phyloP scores from a whole-genome alignment of 2,329 filamentous ascomycete species.

The Fusarium coffeatum region DNA sequence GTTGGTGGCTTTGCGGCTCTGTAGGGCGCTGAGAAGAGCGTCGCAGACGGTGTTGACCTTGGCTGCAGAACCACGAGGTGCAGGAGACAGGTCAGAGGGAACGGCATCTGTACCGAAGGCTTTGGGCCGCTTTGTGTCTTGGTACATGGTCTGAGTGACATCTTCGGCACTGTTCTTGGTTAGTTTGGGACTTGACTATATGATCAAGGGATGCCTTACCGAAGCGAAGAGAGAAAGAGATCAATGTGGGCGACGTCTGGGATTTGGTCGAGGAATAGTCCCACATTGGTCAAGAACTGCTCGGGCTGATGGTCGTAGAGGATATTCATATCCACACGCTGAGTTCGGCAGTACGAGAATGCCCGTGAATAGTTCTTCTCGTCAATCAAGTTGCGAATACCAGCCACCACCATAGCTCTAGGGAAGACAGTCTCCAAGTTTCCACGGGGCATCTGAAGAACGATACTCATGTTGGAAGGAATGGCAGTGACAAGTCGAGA shows the following conservation, averaged over 20 bases:
- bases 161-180: slow-evolving; percentile 77
- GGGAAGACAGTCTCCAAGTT: slow-evolving; percentile 97
- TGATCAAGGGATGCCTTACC: slow-evolving; percentile 60
- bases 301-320: slow-evolving; percentile 91
- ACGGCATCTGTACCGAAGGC: slow-evolving; percentile 3
- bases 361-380: slow-evolving; percentile 83
- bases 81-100: slow-evolving; percentile 21
- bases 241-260: slow-evolving; percentile 86
- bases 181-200: slow-evolving; percentile 24
- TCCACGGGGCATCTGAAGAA: slow-evolving; percentile 94
- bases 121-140: slow-evolving; percentile 74
- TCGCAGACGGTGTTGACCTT: slow-evolving; percentile 94
- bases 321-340: slow-evolving; percentile 98
- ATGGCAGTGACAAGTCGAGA: slow-evolving; percentile 88
- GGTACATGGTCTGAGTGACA: slow-evolving; percentile 93
- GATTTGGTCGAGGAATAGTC: slow-evolving; percentile 84
- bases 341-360: slow-evolving; percentile 88
- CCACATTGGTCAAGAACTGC: slow-evolving; percentile 82
- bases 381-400: slow-evolving; percentile 84
- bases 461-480: slow-evolving; percentile 84
- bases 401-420: slow-evolving; percentile 89
- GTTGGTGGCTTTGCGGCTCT: slow-evolving; percentile 69
- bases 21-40: slow-evolving; percentile 78
- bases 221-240: slow-evolving; percentile 87
- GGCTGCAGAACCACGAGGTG: slow-evolving; percentile 38